These are phyloP conservation scores for Apophysomyces variabilis DNA, from an alignment of 371 early-diverging fungal genomes.

Conservation along the genomic window DNA sequence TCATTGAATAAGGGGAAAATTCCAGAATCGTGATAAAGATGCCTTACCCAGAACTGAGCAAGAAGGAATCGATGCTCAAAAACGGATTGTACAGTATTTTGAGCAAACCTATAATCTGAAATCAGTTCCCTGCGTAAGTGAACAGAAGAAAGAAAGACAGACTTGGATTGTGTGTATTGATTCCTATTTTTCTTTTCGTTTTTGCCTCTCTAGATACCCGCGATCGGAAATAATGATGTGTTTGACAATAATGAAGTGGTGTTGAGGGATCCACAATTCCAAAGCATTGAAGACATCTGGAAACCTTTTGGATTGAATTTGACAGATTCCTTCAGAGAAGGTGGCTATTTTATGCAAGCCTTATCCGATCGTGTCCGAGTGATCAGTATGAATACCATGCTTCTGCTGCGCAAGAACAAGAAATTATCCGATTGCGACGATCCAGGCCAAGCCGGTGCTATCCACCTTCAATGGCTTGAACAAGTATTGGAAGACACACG, in stretches of 20 bases:
- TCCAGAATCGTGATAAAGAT: constrained; percentile 30
- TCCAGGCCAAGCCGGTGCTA: constrained; percentile 20
- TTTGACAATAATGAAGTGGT: constrained; percentile 18
- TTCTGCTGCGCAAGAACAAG: constrained; percentile 32
- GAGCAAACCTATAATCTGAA: constrained; percentile 22
- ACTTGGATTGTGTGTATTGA: not conserved
- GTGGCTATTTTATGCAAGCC: constrained; percentile 26
- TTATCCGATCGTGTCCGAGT: constrained; percentile 25
- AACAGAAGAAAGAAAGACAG: no score
- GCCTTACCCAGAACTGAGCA: constrained; percentile 18
- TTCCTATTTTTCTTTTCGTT: not conserved
- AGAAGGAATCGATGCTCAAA: constrained; percentile 26
- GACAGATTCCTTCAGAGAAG: constrained; percentile 12
- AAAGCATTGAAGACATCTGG: constrained; percentile 23
- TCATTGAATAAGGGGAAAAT: not conserved
- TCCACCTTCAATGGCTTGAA: constrained; percentile 34
- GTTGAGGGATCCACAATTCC: constrained; percentile 16
- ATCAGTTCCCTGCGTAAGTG: constrained; percentile 25
- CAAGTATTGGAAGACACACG: constrained; percentile 23
- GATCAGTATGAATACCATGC: constrained; percentile 30
- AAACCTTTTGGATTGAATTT: constrained; percentile 23
- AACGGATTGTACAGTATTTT: constrained; percentile 27
- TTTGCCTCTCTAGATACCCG: constrained; percentile 25
- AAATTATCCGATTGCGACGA: constrained; percentile 27
- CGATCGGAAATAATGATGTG: constrained; percentile 47